A percentile compares a stretch with the other conserved stretches of the same genome.
Conservation (phyloP, 768 basidiomycete species). For the Mycena epipterygia region DNA sequence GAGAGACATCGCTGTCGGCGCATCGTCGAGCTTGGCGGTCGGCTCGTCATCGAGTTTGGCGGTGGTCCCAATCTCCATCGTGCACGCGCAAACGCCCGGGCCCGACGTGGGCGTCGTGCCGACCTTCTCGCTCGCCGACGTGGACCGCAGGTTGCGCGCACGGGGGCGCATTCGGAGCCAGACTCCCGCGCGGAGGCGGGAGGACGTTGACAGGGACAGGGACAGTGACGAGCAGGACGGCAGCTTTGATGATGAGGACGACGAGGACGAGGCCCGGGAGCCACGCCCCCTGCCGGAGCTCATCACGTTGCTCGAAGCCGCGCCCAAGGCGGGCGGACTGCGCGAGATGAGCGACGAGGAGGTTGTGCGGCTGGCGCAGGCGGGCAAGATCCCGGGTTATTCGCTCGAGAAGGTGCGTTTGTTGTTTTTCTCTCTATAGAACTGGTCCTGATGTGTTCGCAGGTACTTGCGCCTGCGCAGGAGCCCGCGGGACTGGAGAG, state of each 20-base stretch:
- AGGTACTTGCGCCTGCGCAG: conserved; percentile 57
- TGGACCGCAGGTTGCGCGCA: conserved; percentile 64
- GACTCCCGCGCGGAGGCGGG: conserved; percentile 21
- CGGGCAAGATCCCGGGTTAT: conserved; percentile 95
- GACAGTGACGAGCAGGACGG: no score
- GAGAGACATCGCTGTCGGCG: conserved; percentile 16
- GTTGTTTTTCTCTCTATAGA: neutral
- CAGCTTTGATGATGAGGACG: neutral
- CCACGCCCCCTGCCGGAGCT: conserved; percentile 80
- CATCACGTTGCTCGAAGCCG: conserved; percentile 83
- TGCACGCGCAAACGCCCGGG: conserved; percentile 31
- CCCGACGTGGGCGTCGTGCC: conserved; percentile 37
- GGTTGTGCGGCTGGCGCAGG: conserved; percentile 87
- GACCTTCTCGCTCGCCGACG: conserved; percentile 68
- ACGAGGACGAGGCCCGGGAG: conserved; percentile 7
- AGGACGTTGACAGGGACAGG: no score
- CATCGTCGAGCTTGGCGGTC: neutral
- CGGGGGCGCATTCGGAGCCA: conserved; percentile 37
- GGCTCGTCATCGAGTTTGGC: neutral
- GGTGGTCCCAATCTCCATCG: conserved; percentile 13
- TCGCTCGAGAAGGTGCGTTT: conserved; percentile 87
- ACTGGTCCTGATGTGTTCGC: neutral
- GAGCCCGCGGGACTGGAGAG: conserved; percentile 73
- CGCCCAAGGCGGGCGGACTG: conserved; percentile 72
- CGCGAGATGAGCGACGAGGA: conserved; percentile 90